Evolutionary conservation across 805 yeast genomes (phyloP).

Genomic region (Starmera quercuum): DNA sequence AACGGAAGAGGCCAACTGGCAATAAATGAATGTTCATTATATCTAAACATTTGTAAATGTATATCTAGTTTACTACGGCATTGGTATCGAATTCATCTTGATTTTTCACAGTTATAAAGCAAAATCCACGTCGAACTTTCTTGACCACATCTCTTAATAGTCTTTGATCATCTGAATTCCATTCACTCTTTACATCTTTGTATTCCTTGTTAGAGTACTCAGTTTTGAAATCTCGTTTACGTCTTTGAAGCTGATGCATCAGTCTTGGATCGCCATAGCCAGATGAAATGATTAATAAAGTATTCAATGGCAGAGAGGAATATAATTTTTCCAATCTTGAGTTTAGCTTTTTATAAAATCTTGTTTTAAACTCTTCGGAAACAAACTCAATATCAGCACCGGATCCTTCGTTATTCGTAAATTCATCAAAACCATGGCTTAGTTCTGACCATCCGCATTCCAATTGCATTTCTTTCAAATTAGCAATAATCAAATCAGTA

Average conservation of each 20-base stretch:
- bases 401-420: neutral
- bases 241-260: conserved; percentile 36
- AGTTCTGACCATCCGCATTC: conserved; percentile 23
- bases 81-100: no score
- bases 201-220: conserved; percentile 36
- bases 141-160: conserved; percentile 38
- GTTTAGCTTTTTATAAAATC: conserved; percentile 26
- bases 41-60: no score
- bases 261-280: conserved; percentile 54
- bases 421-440: conserved; percentile 4
- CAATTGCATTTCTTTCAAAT: conserved; percentile 52
- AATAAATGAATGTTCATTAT: no score
- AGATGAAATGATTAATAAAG: conserved; percentile 53
- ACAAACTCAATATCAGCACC: conserved; percentile 1
- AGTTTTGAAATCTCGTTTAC: conserved; percentile 34
- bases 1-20: no score
- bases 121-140: conserved; percentile 53
- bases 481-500: conserved; percentile 41
- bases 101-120: conserved; percentile 49
- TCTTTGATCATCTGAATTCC: conserved; percentile 44
- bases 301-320: conserved; percentile 43
- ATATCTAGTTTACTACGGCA: no score
- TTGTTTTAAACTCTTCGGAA: conserved; percentile 1
- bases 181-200: conserved; percentile 34
- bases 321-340: conserved; percentile 41